Evolutionary conservation across 2,329 filamentous ascomycete genomes (phyloP), one percentile per base, ranked within the genome.

Genomic region (Colletotrichum sp.): DNA sequence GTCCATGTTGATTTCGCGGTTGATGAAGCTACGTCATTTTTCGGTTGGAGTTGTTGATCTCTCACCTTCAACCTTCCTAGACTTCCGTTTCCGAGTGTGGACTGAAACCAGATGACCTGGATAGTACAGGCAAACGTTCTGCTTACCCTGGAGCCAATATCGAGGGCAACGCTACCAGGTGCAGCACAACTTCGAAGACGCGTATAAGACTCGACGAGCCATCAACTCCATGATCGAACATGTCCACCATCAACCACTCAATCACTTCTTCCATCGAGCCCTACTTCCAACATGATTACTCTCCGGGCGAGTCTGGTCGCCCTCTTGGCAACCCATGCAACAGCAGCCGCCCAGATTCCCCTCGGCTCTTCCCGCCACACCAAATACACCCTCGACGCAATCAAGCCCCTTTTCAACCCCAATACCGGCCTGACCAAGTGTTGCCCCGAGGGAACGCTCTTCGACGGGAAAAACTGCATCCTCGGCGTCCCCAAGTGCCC

Each of bases 211-310:
- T 52, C 43, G 2, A 0, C 5, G 4, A 13, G 1, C 21, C 30
- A 24, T 34, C 32, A 3, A n/a, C 58, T n/a, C 5, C 24, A 58
- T 58, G n/a, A 16, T 36, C 14, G 7, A 3, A 0, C 55, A 58
- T 18, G 0, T 61, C 58, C 12, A 32, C 8, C 30, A 24, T 0
- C 58, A 21, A 14, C 3, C 2, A n/a, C 58, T 34, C 30, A 24
- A 21, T 3, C 26, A 21, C 4, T 1, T 5, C 3, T 5, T 21
- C 2, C n/a, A 36, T 2, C 10, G 2, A n/a, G 14, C 8, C 30
- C 18, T 2, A 10, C n/a, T 24, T 5, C 9, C 1, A 62, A 13
- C 26, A 62, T 62, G 58, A 16, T 21, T 7, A 32, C 30, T 32
- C 58, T 36, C 58, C 58, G 32, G 30, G 30, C 28, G 30, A 62